phyloP scores from a whole-genome alignment of 805 yeast species.

The Maudiozyma bulderi region DNA sequence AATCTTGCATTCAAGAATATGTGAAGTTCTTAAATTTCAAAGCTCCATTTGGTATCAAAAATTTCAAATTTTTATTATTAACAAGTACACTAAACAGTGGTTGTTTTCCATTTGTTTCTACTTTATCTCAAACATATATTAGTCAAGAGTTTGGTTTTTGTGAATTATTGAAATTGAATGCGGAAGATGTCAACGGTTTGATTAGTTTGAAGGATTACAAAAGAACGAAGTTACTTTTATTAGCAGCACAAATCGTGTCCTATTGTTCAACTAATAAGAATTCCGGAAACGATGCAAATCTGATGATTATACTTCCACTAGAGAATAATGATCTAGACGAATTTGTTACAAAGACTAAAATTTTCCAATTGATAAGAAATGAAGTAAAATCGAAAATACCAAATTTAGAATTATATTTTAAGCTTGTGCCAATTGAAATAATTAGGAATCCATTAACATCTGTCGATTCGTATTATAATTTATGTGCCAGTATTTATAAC shows the following conservation, averaged over 20 bases:
- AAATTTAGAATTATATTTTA: slow-evolving; percentile 24
- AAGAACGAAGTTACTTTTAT: slow-evolving; percentile 40
- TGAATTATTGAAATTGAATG: slow-evolving; percentile 23
- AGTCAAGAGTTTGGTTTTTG: slow-evolving; percentile 30
- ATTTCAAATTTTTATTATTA: slow-evolving; percentile 44
- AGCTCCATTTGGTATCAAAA: slow-evolving; percentile 42
- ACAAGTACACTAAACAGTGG: slow-evolving; percentile 23
- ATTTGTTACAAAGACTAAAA: slow-evolving; percentile 36
- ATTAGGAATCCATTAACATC: slow-evolving; percentile 29
- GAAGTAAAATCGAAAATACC: slow-evolving; percentile 26
- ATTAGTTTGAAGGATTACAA: slow-evolving; percentile 22
- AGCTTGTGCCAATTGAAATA: slow-evolving; percentile 35
- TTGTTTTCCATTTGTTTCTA: slow-evolving; percentile 23
- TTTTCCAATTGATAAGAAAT: slow-evolving; percentile 39
- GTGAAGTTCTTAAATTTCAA: slow-evolving; percentile 53
- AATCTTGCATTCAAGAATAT: slow-evolving; percentile 41
- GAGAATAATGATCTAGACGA: slow-evolving; percentile 30
- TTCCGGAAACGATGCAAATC: slow-evolving; percentile 18
- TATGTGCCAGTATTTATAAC: slow-evolving; percentile 51
- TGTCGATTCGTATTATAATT: slow-evolving; percentile 28
- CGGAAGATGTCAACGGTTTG: slow-evolving; percentile 22
- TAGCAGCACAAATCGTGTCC: slow-evolving; percentile 37
- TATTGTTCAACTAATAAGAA: slow-evolving; percentile 26
- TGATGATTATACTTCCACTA: slow-evolving; percentile 25
- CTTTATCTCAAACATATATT: slow-evolving; percentile 25